Base-by-base conservation (phyloP, 352 stramenopile species). In the Saprolegnia diclina region DNA sequence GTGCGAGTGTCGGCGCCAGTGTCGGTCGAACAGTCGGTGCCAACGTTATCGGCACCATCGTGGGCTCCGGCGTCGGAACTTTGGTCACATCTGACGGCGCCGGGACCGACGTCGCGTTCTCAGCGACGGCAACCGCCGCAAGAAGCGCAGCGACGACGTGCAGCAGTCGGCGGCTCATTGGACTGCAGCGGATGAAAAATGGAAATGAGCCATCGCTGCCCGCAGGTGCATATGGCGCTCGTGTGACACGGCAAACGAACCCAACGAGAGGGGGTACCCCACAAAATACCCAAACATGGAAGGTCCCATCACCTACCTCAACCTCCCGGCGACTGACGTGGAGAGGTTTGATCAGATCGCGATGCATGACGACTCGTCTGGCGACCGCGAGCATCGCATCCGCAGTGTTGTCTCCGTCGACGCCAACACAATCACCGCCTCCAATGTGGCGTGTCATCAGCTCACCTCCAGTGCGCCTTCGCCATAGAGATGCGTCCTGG, bases 181-280 rank as follows among this genome's bases (percentile, higher is more conserved):
- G 42, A n/a, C 18, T 7, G 4, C 42, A n/a, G 42, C 3, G 3
- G 42, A 14, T 48, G 42, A 59, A 59, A 59, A 59, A 11, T 59
- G 52, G 52, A 59, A 59, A 24, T 59, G 52, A 24, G 13, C 52
- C 7, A 45, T 14, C 4, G 13, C 11, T n/a, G 4, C 42, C 42
- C 1, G 42, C 2, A n/a, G 42, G 42, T 48, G 42, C 52, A 59
- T 59, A 59, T 59, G 52, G 52, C 3, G 52, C 24, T 59, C 52
- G 11, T 59, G 52, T 59, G 52, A 59, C 52, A 59, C 52, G 35
- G 35, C 42, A 14, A n/a, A n/a, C 42, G 42, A 48, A 48, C 42
- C 42, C 42, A 48, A 48, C 13, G 13, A 14, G 42, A 7, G 42
- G 42, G 42, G 42, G 11, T 14, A 14, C 42, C 42, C 42, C 7